These are phyloP conservation scores for Russula foetens DNA, from an alignment of 768 basidiomycete species.

Conservation along the genomic window DNA sequence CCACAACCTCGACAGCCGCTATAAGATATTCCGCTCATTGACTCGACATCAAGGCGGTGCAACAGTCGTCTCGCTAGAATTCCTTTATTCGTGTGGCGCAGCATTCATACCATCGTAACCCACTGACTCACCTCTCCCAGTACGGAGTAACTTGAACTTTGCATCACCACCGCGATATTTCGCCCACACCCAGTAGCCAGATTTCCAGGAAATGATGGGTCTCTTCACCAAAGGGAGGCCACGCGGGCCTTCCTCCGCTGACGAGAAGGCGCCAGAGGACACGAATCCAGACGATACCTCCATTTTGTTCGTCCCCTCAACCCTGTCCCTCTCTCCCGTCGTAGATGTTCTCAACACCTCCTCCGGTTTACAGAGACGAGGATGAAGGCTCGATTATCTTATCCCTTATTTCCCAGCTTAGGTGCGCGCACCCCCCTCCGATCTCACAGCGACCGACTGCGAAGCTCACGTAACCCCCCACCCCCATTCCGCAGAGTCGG, in stretches of 20 bases:
- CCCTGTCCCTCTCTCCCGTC: slow-evolving; percentile 13
- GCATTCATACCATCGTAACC: not conserved
- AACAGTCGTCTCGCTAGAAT: too few species aligned
- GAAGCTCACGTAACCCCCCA: too few species aligned
- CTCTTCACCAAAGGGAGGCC: slow-evolving; percentile 60
- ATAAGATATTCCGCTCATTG: too few species aligned
- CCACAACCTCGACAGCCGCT: not conserved
- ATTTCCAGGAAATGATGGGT: slow-evolving; percentile 54
- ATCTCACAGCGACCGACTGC: not conserved
- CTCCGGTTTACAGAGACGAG: slow-evolving; percentile 56
- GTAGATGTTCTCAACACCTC: slow-evolving; percentile 23
- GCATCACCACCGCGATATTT: not conserved
- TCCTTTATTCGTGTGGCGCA: not conserved
- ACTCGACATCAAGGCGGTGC: too few species aligned
- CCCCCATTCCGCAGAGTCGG: slow-evolving; percentile 53
- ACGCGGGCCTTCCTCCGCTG: slow-evolving; percentile 50
- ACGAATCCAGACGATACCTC: slow-evolving; percentile 86
- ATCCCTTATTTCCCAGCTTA: slow-evolving; percentile 82
- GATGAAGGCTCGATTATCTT: slow-evolving; percentile 87
- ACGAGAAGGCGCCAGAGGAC: slow-evolving; percentile 69
- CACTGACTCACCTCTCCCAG: not conserved
- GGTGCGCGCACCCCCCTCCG: slow-evolving; percentile 35
- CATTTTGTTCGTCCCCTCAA: slow-evolving; percentile 57
- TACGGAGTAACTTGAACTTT: too few species aligned
- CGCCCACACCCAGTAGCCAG: not conserved